A percentile compares a stretch with the other conserved stretches of the same genome.
phyloP scores from a whole-genome alignment of 257 asterid genomes.

The Rehmannia glutinosa region DNA sequence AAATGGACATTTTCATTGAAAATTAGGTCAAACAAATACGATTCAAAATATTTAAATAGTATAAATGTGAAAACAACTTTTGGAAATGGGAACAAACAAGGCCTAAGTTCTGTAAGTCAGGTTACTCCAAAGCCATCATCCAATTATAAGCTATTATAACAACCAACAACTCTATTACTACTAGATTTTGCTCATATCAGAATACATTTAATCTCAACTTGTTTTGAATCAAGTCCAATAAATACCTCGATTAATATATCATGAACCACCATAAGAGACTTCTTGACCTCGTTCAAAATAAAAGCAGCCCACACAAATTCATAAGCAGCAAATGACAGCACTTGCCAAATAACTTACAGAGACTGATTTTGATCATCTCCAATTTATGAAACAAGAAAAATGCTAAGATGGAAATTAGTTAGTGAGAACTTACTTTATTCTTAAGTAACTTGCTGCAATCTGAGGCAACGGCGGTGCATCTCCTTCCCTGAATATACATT shows the following conservation, averaged over 20 bases:
- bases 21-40: neutral
- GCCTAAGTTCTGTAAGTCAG: too few relatives aligned
- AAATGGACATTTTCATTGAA: neutral
- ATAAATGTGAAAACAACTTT: neutral
- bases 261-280: neutral
- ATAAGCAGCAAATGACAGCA: neutral
- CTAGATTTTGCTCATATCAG: neutral
- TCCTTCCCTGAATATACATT: slow-evolving; percentile 61
- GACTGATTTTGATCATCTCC: neutral
- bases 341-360: neutral
- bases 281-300: neutral
- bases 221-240: neutral
- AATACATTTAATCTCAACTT: neutral
- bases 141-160: neutral
- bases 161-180: neutral
- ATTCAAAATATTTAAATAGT: neutral
- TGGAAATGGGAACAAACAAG: neutral
- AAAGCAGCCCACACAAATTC: slow-evolving; percentile 10
- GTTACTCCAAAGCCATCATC: neutral
- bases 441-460: slow-evolving; percentile 76
- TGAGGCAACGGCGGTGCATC: slow-evolving; percentile 71
- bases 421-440: slow-evolving; percentile 69
- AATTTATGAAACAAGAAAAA: neutral
- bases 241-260: neutral
- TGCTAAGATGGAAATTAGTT: slow-evolving; percentile 3